phyloP scores from a whole-genome alignment of 2,329 filamentous ascomycete genomes.

The Calonectria pseudoturangicola region DNA sequence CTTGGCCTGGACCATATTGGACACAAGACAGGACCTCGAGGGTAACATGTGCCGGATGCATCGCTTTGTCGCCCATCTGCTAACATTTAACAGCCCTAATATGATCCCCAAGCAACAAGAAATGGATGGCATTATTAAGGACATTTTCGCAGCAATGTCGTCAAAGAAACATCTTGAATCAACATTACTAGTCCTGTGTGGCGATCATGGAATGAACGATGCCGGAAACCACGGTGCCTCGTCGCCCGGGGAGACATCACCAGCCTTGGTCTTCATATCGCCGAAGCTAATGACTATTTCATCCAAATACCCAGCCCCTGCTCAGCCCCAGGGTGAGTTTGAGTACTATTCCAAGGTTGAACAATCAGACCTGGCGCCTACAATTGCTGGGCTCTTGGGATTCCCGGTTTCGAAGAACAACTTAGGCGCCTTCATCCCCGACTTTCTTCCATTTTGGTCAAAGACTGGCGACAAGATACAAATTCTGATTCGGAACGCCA shows the following conservation, averaged over 20 bases:
- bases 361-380: constrained; percentile 95
- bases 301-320: constrained; percentile 68
- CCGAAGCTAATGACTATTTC: constrained; percentile 82
- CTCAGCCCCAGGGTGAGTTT: constrained; percentile 80
- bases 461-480: constrained; percentile 73
- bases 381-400: constrained; percentile 88
- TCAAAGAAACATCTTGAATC: constrained; percentile 81
- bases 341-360: constrained; percentile 90
- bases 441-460: constrained; percentile 86
- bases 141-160: constrained; percentile 86
- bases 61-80: neutral
- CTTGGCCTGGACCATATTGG: constrained; percentile 97
- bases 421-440: constrained; percentile 87
- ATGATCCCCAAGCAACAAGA: constrained; percentile 96
- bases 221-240: constrained; percentile 98
- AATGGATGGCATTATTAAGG: constrained; percentile 89
- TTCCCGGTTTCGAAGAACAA: constrained; percentile 94
- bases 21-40: constrained; percentile 93
- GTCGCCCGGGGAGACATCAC: constrained; percentile 93
- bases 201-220: constrained; percentile 99
- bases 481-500: constrained; percentile 85
- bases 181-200: constrained; percentile 89
- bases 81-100: constrained; percentile 76
- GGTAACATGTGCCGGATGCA: constrained; percentile 66
- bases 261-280: constrained; percentile 92